These are phyloP conservation scores for Pythium guiyangense DNA, from an alignment of 352 stramenopile species.

Conservation along the genomic window DNA sequence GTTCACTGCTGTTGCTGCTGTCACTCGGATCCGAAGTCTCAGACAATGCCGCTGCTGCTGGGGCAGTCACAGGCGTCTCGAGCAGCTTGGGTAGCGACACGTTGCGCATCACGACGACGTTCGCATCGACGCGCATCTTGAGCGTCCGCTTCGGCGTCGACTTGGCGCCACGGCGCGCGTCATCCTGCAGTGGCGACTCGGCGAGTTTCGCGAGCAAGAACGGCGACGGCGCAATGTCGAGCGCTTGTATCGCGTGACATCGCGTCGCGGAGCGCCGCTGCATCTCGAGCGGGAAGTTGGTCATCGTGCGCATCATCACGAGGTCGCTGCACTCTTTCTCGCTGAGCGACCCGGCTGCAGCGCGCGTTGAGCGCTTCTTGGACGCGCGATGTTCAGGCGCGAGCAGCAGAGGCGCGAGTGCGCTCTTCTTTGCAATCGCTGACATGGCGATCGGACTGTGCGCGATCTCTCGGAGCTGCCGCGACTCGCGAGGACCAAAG, in stretches of 20 bases:
- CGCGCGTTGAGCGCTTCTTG: not conserved
- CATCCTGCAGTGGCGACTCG: slow-evolving; percentile 3
- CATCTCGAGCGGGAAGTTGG: slow-evolving; percentile 42
- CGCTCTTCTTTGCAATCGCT: slow-evolving; percentile 21
- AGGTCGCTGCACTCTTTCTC: slow-evolving; percentile 14
- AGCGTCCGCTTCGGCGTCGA: slow-evolving; percentile 30
- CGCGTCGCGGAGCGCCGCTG: slow-evolving; percentile 20
- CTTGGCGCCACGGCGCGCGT: slow-evolving; percentile 17
- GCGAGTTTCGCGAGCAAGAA: slow-evolving; percentile 37
- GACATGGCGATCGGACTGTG: slow-evolving; percentile 18
- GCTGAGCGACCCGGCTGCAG: not conserved
- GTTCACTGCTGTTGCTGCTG: not conserved
- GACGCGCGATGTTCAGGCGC: slow-evolving; percentile 4
- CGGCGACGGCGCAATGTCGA: slow-evolving; percentile 32
- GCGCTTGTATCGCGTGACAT: slow-evolving; percentile 11
- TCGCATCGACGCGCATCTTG: slow-evolving; percentile 4
- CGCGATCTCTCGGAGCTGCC: slow-evolving; percentile 25
- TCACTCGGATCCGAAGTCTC: not conserved
- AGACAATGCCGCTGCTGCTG: not conserved
- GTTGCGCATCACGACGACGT: slow-evolving; percentile 12
- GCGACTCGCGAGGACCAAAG: slow-evolving; percentile 38
- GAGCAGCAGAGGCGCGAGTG: slow-evolving; percentile 27
- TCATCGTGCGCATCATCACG: slow-evolving; percentile 19
- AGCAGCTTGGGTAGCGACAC: slow-evolving; percentile 34
- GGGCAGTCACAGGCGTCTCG: not conserved